phyloP scores from a whole-genome alignment of 179 eudicot species.

The Corrigiola litoralis region DNA sequence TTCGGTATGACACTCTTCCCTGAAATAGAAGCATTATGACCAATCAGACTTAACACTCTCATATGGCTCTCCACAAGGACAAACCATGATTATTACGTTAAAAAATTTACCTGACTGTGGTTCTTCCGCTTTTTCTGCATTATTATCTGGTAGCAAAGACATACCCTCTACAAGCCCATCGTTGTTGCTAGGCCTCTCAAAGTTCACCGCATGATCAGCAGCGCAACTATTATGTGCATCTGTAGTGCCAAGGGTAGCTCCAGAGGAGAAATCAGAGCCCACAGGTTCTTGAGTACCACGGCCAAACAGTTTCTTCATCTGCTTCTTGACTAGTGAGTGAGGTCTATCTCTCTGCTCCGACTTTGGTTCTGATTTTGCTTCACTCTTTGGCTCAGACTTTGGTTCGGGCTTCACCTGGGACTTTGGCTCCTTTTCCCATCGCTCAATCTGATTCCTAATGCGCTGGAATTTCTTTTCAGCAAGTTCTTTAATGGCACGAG shows the following conservation, averaged over 20 bases:
- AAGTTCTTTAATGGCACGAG: conserved; percentile 77
- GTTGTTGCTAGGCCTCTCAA: conserved; percentile 37
- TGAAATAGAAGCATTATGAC: conserved; percentile 17
- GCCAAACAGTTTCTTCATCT: conserved; percentile 41
- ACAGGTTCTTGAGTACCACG: conserved; percentile 52
- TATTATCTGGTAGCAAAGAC: conserved; percentile 42
- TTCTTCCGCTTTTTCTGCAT: conserved; percentile 54
- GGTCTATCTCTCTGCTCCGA: conserved; percentile 46
- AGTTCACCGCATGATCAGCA: conserved; percentile 31
- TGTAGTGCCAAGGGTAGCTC: conserved; percentile 60
- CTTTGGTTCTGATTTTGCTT: conserved; percentile 50
- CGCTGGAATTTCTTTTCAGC: conserved; percentile 69
- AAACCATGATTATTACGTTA: neutral
- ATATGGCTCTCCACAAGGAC: neutral
- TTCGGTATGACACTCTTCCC: conserved; percentile 53
- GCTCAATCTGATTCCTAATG: conserved; percentile 40
- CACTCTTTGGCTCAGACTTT: conserved; percentile 41
- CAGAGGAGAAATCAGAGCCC: conserved; percentile 71
- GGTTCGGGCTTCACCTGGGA: conserved; percentile 53
- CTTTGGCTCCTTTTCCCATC: conserved; percentile 48
- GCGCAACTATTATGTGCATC: conserved; percentile 38
- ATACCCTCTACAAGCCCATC: conserved; percentile 56
- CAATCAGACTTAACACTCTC: conserved; percentile 6
- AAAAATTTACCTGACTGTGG: conserved; percentile 42
- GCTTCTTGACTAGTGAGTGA: conserved; percentile 43